phyloP scores from a whole-genome alignment of 1,284 basidiomycete genomes.

The Mrakiaceae sp. region DNA sequence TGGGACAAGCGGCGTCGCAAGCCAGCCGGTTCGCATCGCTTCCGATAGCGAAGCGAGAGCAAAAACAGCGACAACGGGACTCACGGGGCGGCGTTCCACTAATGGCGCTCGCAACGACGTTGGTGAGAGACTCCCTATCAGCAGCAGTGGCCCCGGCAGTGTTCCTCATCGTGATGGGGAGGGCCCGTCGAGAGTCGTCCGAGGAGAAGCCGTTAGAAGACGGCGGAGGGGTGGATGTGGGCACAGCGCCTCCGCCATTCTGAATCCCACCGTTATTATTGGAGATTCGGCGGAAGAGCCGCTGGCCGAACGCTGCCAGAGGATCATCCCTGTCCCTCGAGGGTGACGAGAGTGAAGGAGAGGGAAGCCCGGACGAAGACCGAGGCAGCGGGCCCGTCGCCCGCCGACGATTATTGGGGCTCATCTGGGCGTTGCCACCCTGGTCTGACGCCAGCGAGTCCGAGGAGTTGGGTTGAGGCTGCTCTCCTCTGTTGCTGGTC shows the following conservation, averaged over 20 bases:
- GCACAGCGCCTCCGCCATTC: neutral
- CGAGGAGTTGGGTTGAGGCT: neutral
- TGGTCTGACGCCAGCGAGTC: neutral
- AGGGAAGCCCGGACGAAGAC: neutral
- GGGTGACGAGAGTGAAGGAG: slow-evolving; percentile 2
- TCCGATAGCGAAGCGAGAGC: neutral
- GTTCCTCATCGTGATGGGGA: neutral
- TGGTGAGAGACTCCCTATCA: neutral
- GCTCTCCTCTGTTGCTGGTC: neutral
- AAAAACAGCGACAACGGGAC: neutral
- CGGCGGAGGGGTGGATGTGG: neutral
- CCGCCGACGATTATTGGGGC: neutral
- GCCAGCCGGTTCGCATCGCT: neutral
- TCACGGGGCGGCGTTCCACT: neutral
- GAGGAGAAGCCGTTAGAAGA: neutral
- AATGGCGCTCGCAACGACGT: neutral
- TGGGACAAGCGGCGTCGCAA: neutral
- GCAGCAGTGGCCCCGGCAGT: neutral
- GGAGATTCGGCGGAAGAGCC: slow-evolving; percentile 11
- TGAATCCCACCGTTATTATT: slow-evolving; percentile 1
- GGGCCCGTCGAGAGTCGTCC: neutral
- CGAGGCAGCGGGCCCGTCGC: neutral
- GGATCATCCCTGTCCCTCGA: neutral
- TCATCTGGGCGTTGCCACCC: neutral
- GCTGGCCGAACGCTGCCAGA: slow-evolving; percentile 9